These are phyloP conservation scores for Suhomyces sp. DNA, from an alignment of 805 yeast species.

Conservation along the genomic window DNA sequence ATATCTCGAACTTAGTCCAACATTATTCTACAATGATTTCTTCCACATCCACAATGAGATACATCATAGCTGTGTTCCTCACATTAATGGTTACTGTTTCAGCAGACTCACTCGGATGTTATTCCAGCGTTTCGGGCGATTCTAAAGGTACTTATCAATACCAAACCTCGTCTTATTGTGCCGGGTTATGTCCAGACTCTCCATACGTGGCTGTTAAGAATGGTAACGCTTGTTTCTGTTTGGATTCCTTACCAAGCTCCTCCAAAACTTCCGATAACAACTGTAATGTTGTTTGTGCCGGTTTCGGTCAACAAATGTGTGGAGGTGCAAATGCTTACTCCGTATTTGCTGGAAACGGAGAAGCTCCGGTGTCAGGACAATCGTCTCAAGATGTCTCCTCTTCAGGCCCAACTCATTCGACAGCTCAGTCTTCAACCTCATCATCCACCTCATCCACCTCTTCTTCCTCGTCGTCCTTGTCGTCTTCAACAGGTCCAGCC, in stretches of 20 bases:
- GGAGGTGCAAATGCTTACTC: conserved; percentile 38
- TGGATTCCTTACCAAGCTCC: conserved; percentile 29
- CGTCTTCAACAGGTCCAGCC: neutral
- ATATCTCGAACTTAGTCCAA: too few relatives aligned
- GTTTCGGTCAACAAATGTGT: conserved; percentile 34
- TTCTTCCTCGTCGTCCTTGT: conserved; percentile 4
- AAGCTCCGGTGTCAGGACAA: neutral
- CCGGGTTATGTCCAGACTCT: conserved; percentile 27
- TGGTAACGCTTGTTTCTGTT: conserved; percentile 42
- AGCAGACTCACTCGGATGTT: conserved; percentile 26
- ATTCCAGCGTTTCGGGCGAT: conserved; percentile 26
- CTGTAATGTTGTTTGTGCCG: conserved; percentile 35
- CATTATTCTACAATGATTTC: too few relatives aligned
- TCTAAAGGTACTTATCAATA: conserved; percentile 23
- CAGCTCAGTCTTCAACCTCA: conserved; percentile 3
- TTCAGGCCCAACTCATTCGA: conserved; percentile 1
- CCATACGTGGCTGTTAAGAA: conserved; percentile 38
- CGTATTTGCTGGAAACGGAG: conserved; percentile 29
- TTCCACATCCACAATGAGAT: too few relatives aligned
- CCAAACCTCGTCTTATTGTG: conserved; percentile 33
- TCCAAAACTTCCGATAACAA: conserved; percentile 11
- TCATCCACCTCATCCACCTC: conserved; percentile 9
- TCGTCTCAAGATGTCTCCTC: conserved; percentile 7
- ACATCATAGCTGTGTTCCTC: too few relatives aligned
- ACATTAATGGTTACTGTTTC: too few relatives aligned